Percentiles rank a stretch among this genome's conserved stretches.
These are phyloP conservation scores for Cicer judaicum DNA, from an alignment of 306 rosid genomes.

Conservation along the genomic window DNA sequence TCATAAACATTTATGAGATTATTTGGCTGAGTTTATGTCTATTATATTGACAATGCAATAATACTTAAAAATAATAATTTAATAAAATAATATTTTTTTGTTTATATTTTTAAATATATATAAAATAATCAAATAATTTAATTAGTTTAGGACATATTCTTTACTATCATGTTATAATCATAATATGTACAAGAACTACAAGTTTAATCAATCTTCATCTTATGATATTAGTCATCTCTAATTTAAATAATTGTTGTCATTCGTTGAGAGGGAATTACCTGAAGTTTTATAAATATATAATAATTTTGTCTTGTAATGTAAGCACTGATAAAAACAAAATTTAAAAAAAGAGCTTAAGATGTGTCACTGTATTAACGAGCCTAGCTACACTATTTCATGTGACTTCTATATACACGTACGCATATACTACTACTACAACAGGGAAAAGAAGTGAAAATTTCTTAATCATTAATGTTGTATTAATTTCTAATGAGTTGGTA, in stretches of 20 bases:
- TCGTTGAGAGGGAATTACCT: neutral
- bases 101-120: too few species aligned
- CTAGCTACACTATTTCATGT: neutral
- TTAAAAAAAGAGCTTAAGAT: neutral
- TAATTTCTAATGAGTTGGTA: constrained; percentile 37
- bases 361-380: neutral
- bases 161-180: neutral
- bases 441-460: neutral
- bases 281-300: neutral
- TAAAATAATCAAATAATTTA: too few species aligned
- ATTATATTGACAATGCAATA: too few species aligned
- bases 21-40: too few species aligned
- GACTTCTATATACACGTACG: constrained; percentile 4
- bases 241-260: constrained; percentile 2
- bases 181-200: neutral
- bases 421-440: neutral
- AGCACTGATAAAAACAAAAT: neutral
- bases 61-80: too few species aligned
- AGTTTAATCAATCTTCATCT: neutral
- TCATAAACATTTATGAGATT: too few species aligned
- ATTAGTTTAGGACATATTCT: too few species aligned
- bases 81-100: too few species aligned
- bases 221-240: neutral
- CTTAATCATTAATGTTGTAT: constrained; percentile 11
- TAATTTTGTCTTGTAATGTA: neutral